These are phyloP conservation scores for Trichosanthes cucumerina DNA, from an alignment of 306 rosid species.

Conservation along the genomic window DNA sequence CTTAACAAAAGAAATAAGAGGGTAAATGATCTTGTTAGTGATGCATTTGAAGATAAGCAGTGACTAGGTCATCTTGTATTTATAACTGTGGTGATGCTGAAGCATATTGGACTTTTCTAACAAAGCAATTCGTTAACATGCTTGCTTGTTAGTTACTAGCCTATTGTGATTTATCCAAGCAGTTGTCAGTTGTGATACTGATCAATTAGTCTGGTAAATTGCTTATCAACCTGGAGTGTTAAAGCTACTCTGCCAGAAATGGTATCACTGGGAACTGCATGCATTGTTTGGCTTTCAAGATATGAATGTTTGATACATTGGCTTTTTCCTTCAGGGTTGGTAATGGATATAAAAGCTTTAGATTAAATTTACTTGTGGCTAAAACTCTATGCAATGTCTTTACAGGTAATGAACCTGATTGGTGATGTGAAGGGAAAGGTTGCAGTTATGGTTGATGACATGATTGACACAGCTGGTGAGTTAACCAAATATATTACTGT, in stretches of 20 bases:
- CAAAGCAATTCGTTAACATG: background rate
- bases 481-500: background rate
- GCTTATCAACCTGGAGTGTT: background rate
- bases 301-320: background rate
- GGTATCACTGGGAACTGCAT: background rate
- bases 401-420: constrained; percentile 92
- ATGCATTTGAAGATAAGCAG: background rate
- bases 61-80: background rate
- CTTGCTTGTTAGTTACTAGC: background rate
- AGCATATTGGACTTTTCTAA: background rate
- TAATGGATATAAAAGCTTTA: background rate
- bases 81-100: background rate
- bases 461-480: constrained; percentile 98
- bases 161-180: background rate
- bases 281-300: background rate
- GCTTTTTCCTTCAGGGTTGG: background rate
- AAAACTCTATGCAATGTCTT: background rate
- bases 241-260: background rate
- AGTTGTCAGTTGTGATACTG: background rate
- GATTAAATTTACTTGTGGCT: background rate
- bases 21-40: background rate
- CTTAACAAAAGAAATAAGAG: background rate
- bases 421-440: constrained; percentile 97
- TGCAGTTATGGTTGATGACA: constrained; percentile 98
- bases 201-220: background rate